A percentile compares a stretch with the other conserved stretches of the same genome.
These are phyloP conservation scores for Xylaria sp. DNA, from an alignment of 2,329 filamentous ascomycete genomes.

Conservation along the genomic window DNA sequence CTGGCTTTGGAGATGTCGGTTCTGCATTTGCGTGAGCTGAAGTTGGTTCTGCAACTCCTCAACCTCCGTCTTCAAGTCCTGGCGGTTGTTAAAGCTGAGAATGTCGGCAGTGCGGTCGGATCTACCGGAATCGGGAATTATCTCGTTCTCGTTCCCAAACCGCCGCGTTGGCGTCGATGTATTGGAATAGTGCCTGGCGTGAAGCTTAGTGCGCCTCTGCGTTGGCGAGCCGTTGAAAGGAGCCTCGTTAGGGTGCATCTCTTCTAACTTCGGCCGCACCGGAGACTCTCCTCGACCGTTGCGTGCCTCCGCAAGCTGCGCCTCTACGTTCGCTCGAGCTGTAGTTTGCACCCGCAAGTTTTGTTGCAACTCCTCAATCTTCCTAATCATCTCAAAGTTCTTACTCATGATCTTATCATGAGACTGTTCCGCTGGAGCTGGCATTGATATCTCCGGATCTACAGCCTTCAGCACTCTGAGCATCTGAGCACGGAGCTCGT, in stretches of 20 bases:
- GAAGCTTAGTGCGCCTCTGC: conserved; percentile 63
- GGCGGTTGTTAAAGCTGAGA: conserved; percentile 81
- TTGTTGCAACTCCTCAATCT: conserved; percentile 87
- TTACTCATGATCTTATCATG: conserved; percentile 72
- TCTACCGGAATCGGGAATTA: conserved; percentile 73
- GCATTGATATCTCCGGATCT: conserved; percentile 73
- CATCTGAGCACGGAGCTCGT: conserved; percentile 79
- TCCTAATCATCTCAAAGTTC: conserved; percentile 83
- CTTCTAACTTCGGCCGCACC: conserved; percentile 78
- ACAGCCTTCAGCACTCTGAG: conserved; percentile 85
- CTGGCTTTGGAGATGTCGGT: conserved; percentile 88
- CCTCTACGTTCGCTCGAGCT: conserved; percentile 80
- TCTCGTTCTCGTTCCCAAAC: conserved; percentile 67
- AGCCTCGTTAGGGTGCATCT: conserved; percentile 84
- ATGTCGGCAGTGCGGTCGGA: conserved; percentile 88
- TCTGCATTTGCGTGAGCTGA: conserved; percentile 93
- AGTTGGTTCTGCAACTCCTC: conserved; percentile 94
- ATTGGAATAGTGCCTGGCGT: conserved; percentile 69
- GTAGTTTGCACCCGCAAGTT: conserved; percentile 84
- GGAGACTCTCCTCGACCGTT: conserved; percentile 74
- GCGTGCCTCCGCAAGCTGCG: conserved; percentile 79
- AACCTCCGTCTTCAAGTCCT: conserved; percentile 88
- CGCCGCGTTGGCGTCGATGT: conserved; percentile 79
- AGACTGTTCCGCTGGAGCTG: conserved; percentile 62
- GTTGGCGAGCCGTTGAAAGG: conserved; percentile 76